These are phyloP conservation scores for Pythium grandisporangium DNA, from an alignment of 352 stramenopile species.

Conservation along the genomic window DNA sequence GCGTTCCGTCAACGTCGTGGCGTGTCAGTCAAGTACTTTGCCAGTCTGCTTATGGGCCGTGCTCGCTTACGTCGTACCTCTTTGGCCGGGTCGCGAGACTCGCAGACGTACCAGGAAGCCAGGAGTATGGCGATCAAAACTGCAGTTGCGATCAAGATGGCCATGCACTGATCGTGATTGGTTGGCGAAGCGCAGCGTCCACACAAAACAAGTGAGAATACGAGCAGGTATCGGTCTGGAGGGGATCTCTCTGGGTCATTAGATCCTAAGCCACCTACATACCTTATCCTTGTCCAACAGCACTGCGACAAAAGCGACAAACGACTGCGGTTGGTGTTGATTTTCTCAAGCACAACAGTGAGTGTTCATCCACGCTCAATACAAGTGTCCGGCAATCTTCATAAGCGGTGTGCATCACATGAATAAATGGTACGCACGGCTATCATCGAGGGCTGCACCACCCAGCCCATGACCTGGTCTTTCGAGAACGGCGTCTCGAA, in stretches of 20 bases:
- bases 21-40: too few species aligned
- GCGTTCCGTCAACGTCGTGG: too few species aligned
- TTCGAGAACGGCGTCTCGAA: constrained; percentile 75
- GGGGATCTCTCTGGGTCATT: too few species aligned
- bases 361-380: background rate
- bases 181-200: too few species aligned
- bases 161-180: constrained; percentile 29
- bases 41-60: too few species aligned
- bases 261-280: too few species aligned
- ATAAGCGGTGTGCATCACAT: constrained; percentile 1
- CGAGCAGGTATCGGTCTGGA: too few species aligned
- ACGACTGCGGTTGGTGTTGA: constrained; percentile 25
- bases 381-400: too few species aligned
- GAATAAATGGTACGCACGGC: constrained; percentile 21
- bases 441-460: constrained; percentile 63
- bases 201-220: too few species aligned
- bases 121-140: constrained; percentile 47
- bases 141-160: constrained; percentile 55
- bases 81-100: constrained; percentile 44
- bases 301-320: constrained; percentile 52
- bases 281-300: constrained; percentile 52
- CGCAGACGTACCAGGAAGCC: constrained; percentile 57
- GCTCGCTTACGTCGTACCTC: constrained; percentile 30
- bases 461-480: constrained; percentile 69
- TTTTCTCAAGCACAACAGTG: background rate